Percentiles rank a stretch among this genome's conserved stretches.
phyloP scores from a whole-genome alignment of 2,329 filamentous ascomycete species.

The Diplodia sapinea region DNA sequence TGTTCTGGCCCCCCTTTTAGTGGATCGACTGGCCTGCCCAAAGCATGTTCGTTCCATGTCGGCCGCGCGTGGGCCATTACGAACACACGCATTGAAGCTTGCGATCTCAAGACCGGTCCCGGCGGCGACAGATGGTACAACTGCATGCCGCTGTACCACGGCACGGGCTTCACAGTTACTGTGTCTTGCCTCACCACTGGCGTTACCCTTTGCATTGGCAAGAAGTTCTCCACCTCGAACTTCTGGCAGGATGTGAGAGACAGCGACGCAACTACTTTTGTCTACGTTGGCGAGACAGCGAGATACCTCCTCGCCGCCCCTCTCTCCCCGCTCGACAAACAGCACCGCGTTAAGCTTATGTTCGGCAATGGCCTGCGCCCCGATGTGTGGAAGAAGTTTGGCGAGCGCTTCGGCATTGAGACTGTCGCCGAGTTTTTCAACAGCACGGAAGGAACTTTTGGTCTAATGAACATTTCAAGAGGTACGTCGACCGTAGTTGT shows the following conservation, averaged over 20 bases:
- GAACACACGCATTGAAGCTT: slow-evolving; percentile 35
- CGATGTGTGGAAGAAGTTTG: slow-evolving; percentile 71
- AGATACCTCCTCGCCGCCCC: slow-evolving; percentile 74
- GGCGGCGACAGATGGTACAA: slow-evolving; percentile 70
- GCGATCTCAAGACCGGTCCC: slow-evolving; percentile 43
- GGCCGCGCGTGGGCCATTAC: slow-evolving; percentile 51
- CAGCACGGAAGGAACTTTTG: slow-evolving; percentile 73
- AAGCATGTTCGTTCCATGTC: slow-evolving; percentile 55
- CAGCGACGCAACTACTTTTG: slow-evolving; percentile 69
- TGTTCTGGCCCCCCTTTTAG: slow-evolving; percentile 37
- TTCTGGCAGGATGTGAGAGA: slow-evolving; percentile 78
- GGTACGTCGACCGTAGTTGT: slow-evolving; percentile 30
- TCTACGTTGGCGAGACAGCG: slow-evolving; percentile 77
- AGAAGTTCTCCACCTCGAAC: slow-evolving; percentile 70
- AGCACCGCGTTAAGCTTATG: slow-evolving; percentile 65
- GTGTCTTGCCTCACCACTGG: slow-evolving; percentile 54
- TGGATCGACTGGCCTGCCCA: slow-evolving; percentile 77
- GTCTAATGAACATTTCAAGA: slow-evolving; percentile 63
- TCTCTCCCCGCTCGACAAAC: slow-evolving; percentile 63
- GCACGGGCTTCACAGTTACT: slow-evolving; percentile 69
- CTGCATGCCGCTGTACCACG: slow-evolving; percentile 80
- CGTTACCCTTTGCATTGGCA: slow-evolving; percentile 65
- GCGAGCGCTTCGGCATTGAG: slow-evolving; percentile 67
- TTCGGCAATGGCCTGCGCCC: slow-evolving; percentile 72
- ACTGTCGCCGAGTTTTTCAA: slow-evolving; percentile 78